Base-by-base conservation (phyloP, 192 early-diverging fungal genomes). In the Entomortierella lignicola region DNA sequence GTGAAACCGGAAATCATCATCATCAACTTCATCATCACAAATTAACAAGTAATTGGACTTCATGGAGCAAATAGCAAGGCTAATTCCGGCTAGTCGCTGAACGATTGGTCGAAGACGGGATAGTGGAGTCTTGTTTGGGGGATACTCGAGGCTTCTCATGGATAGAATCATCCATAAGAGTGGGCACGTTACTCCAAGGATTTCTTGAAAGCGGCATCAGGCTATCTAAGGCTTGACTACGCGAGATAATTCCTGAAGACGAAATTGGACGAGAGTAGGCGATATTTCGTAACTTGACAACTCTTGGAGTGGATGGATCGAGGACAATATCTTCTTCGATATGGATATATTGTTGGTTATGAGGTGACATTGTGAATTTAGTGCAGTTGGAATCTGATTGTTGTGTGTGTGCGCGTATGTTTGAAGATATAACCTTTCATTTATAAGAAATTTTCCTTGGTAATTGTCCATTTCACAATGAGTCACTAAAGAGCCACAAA, bases 281-380 rank as follows among this genome's bases (percentile, higher is more conserved):
- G 27, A 69, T 25, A 50, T 69, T 69, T 21, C 67, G 67, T 37
- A 69, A 58, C 29, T 68, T 41, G 10, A 69, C 34, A 21, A 59
- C 43, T n/a, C 30, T 51, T 53, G 55, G 53, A 43, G 41, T 52
- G 31, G 43, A 61, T 47, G 20, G 20, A 4, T 47, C 44, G 20
- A 15, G 15, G 12, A 47, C 44, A 47, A 47, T 47, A 15, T 47
- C 44, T 20, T 47, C 44, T 15, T 47, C 44, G 44, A 47, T 47
- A 3, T 15, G 44, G 44, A 47, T 47, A 20, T 47, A 47, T 2
- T 20, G 2, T 47, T 47, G 44, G 10, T 37, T 37, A 12, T 5
- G 20, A 15, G 20, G 17, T 20, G 44, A 47, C 44, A 47, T 47
- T 47, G 20, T 47, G 44, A 15, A 20, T 47, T 47, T 15, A 12